phyloP scores from a whole-genome alignment of 371 early-diverging fungal species.

The Mycotypha africana region DNA sequence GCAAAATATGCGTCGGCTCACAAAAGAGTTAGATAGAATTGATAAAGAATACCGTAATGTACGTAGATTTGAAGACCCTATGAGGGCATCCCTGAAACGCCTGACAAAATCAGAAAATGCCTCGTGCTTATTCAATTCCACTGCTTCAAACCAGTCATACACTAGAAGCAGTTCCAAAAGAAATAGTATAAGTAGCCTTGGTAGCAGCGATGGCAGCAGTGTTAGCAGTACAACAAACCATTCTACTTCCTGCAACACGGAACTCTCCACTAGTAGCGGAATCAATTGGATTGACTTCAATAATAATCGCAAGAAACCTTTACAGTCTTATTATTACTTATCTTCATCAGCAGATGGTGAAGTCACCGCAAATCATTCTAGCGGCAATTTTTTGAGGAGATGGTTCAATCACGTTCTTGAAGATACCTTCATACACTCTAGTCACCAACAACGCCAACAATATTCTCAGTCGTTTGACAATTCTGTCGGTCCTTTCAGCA shows the following conservation, averaged over 20 bases:
- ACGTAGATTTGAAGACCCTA: slow-evolving; percentile 34
- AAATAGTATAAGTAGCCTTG: background rate
- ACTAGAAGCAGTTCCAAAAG: background rate
- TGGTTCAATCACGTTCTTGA: slow-evolving; percentile 6
- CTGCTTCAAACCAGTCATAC: too few species aligned
- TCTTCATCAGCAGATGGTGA: too few species aligned
- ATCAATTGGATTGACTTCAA: too few species aligned
- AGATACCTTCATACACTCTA: too few species aligned
- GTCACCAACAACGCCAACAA: background rate
- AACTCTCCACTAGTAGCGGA: too few species aligned
- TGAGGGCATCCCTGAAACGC: slow-evolving; percentile 30
- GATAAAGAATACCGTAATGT: slow-evolving; percentile 43
- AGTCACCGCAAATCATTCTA: too few species aligned
- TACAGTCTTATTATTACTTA: too few species aligned
- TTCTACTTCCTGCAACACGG: slow-evolving; percentile 3
- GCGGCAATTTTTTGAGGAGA: slow-evolving; percentile 6
- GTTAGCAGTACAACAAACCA: slow-evolving; percentile 2
- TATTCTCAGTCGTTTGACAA: background rate
- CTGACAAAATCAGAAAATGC: slow-evolving; percentile 8
- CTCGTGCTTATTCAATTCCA: too few species aligned
- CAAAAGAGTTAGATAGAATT: slow-evolving; percentile 49
- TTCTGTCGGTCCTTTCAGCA: too few species aligned
- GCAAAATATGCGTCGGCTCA: slow-evolving; percentile 45
- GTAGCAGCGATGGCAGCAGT: background rate
- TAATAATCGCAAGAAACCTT: too few species aligned